Evolutionary conservation across 2,329 filamentous ascomycete genomes (phyloP).

Genomic region (Helminthosporium solani): DNA sequence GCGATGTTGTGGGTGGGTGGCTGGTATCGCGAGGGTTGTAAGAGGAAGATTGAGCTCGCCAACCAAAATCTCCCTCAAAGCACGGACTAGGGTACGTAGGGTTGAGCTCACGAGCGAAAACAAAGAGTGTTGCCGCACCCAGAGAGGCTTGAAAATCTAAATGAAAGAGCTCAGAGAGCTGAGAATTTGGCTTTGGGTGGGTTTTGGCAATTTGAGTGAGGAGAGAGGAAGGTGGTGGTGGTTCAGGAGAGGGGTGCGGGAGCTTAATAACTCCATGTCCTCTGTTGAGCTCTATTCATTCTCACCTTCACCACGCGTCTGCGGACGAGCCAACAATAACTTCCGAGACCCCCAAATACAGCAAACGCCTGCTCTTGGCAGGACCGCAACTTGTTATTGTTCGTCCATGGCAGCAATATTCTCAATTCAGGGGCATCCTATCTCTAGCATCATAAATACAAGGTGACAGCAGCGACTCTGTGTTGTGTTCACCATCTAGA

Average conservation of each 20-base stretch:
- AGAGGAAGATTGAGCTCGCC: slow-evolving; percentile 19
- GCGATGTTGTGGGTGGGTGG: slow-evolving; percentile 29
- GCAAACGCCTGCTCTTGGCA: background rate
- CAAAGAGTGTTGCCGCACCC: background rate
- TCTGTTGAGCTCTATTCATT: background rate
- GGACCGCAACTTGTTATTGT: background rate
- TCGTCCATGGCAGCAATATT: background rate
- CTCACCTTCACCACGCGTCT: background rate
- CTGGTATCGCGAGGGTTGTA: slow-evolving; percentile 13
- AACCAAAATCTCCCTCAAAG: no score
- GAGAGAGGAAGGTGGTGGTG: background rate
- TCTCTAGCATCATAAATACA: background rate
- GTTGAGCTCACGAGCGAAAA: slow-evolving; percentile 4
- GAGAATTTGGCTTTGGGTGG: slow-evolving; percentile 1
- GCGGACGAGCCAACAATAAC: background rate
- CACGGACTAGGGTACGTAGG: slow-evolving; percentile 5
- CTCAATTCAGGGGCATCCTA: background rate
- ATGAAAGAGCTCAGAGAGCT: background rate
- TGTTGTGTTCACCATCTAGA: no score
- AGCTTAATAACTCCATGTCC: background rate
- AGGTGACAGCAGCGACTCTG: no score
- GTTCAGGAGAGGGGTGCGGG: background rate
- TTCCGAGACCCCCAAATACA: background rate
- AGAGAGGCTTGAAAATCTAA: background rate
- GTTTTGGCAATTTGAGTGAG: background rate